Base-by-base conservation (phyloP, 108 stramenopile genomes). In the Stephanodiscus triporus region DNA sequence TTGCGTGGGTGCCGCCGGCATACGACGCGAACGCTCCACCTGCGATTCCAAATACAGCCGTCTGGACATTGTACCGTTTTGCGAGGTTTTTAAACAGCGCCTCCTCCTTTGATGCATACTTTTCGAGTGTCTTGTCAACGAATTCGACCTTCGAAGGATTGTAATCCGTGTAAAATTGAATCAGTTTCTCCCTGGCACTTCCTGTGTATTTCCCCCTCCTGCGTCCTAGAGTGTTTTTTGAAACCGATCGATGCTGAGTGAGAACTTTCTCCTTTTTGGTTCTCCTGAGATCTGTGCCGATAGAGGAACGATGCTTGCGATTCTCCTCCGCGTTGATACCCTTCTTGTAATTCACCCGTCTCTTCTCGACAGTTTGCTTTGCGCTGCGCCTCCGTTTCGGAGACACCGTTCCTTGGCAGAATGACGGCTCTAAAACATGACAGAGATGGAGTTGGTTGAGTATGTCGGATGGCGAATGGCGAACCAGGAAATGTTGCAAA, bases 81-180 rank as follows among this genome's bases (percentile, higher is more conserved):
- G 65, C 65, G 29, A 66, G 50, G 22, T 49, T 66, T 29, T n/a
- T 8, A 19, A 66, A 50, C 30, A 66, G 48, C 20, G 24, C 29
- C 26, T 66, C 54, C 9, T 69, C 68, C 54, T 24, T 43, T 2
- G 2, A 29, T 30, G 16, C 51, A 67, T 75, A 75, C 50, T 50
- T 66, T 36, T 34, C 29, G 3, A 66, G 50, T 9, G 50, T 51
- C 20, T 0, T 50, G 17, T 66, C 65, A 50, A 66, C 29, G 23
- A 4, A 14, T 2, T 8, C 47, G 5, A 66, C 1, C 17, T 66
- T 66, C 17, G 48, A 23, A n/a, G 45, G 65, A 66, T 66, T 51
- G 9, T 66, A 14, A 30, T 66, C 49, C 4, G 17, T 49, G 65
- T 66, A 66, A n/a, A 66, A 66, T 49, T 49, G 32, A 16, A 29